A percentile compares a stretch with the other conserved stretches of the same genome.
phyloP scores from a whole-genome alignment of 495 filamentous ascomycete species.

The Penicillium pulvis region DNA sequence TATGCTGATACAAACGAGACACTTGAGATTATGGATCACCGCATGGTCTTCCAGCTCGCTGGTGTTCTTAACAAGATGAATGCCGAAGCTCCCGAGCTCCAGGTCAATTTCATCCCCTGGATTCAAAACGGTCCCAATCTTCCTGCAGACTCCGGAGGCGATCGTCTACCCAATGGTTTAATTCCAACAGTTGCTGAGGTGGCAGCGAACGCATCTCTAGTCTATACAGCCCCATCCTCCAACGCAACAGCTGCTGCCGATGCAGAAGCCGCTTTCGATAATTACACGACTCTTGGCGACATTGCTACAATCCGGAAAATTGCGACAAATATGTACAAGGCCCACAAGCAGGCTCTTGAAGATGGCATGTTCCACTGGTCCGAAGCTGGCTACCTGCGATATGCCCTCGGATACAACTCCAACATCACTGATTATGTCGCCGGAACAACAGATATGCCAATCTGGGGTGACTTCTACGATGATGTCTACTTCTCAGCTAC shows the following conservation, averaged over 20 bases:
- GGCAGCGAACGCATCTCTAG: constrained; percentile 32
- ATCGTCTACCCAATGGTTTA: constrained; percentile 52
- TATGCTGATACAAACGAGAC: constrained; percentile 56
- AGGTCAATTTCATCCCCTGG: constrained; percentile 68
- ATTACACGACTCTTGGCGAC: constrained; percentile 26
- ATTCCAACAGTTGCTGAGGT: constrained; percentile 43
- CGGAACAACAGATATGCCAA: constrained; percentile 21
- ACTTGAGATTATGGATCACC: constrained; percentile 57
- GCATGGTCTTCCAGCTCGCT: constrained; percentile 65
- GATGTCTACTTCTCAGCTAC: constrained; percentile 61
- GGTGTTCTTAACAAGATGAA: constrained; percentile 61
- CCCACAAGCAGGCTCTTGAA: constrained; percentile 52
- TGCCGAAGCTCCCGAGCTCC: constrained; percentile 47
- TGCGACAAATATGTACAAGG: constrained; percentile 63
- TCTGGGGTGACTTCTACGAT: constrained; percentile 45
- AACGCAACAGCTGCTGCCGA: constrained; percentile 39
- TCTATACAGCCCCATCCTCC: constrained; percentile 30
- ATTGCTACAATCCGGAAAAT: constrained; percentile 41
- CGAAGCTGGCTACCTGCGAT: constrained; percentile 62
- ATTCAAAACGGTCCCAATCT: constrained; percentile 57
- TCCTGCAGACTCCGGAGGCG: constrained; percentile 51
- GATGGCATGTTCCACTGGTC: constrained; percentile 54
- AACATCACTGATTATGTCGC: constrained; percentile 58
- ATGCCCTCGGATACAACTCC: constrained; percentile 53
- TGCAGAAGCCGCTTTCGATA: constrained; percentile 36